phyloP scores from a whole-genome alignment of 2,329 filamentous ascomycete species.

The Catunica adiposa region DNA sequence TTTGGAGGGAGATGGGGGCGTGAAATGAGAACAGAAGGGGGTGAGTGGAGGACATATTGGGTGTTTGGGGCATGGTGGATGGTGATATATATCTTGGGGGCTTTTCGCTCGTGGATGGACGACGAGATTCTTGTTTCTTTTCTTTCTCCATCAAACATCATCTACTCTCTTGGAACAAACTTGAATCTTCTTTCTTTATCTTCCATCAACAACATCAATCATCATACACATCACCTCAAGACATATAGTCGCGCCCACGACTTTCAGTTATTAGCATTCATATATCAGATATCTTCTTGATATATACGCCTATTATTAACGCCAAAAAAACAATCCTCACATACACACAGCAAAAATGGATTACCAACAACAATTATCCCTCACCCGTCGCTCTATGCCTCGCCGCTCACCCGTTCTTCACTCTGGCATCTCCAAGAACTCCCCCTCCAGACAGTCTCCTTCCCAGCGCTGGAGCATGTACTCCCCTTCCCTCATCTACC shows the following conservation, averaged over 20 bases:
- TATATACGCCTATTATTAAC: neutral
- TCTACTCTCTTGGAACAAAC: no score
- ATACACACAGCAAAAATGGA: slow-evolving; percentile 8
- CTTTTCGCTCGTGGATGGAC: no score
- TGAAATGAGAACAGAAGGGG: no score
- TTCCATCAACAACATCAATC: neutral
- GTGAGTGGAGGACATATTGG: no score
- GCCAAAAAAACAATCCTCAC: neutral
- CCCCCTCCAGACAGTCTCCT: slow-evolving; percentile 6
- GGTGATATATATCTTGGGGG: no score
- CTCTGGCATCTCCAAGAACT: slow-evolving; percentile 10
- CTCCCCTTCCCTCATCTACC: slow-evolving; percentile 4
- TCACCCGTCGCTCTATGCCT: neutral
- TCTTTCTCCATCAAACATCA: no score
- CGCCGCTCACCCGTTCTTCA: slow-evolving; percentile 11
- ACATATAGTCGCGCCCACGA: neutral
- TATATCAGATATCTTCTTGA: neutral
- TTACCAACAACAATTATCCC: slow-evolving; percentile 4
- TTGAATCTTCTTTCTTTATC: neutral
- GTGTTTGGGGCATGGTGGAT: no score
- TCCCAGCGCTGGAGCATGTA: slow-evolving; percentile 14
- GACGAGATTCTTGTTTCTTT: no score
- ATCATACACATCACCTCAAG: neutral
- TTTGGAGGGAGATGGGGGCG: no score
- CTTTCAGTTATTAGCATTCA: no score